These are phyloP conservation scores for Saccharomyces hybrid DNA, from an alignment of 1,139 yeast species.

Conservation along the genomic window DNA sequence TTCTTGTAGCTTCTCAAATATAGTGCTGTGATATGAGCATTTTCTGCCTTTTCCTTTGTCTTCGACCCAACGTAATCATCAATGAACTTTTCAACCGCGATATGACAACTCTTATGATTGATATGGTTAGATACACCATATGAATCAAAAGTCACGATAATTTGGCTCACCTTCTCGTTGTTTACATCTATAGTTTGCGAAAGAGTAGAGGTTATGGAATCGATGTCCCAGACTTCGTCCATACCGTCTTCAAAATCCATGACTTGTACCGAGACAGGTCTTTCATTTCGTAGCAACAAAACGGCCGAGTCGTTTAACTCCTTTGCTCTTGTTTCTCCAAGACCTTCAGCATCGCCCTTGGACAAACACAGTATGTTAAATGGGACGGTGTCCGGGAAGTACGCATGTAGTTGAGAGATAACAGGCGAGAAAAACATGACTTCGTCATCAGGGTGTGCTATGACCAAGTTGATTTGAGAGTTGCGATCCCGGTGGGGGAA, in stretches of 20 bases:
- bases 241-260: conserved; percentile 61
- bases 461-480: conserved; percentile 37
- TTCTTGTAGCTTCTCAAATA: conserved; percentile 9
- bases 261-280: conserved; percentile 38
- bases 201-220: conserved; percentile 7
- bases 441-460: conserved; percentile 98
- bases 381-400: conserved; percentile 10
- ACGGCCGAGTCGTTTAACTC: conserved; percentile 57
- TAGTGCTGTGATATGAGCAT: conserved; percentile 3
- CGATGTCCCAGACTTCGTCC: conserved; percentile 56
- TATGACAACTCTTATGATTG: conserved; percentile 65
- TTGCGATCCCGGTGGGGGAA: conserved; percentile 2
- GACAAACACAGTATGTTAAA: conserved; percentile 66
- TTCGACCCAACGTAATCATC: not conserved
- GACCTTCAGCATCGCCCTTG: conserved; percentile 66
- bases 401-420: conserved; percentile 16
- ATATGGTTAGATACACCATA: conserved; percentile 79
- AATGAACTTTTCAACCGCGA: conserved; percentile 44
- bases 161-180: conserved; percentile 31
- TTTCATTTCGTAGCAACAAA: conserved; percentile 43
- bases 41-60: not conserved
- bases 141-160: conserved; percentile 72
- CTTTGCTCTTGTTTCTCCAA: conserved; percentile 52
- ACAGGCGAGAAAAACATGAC: conserved; percentile 95
- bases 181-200: conserved; percentile 5